Evolutionary conservation across 192 early-diverging fungal species (phyloP), one percentile per base, ranked within the genome.

Genomic region (Umbelopsis sp.): DNA sequence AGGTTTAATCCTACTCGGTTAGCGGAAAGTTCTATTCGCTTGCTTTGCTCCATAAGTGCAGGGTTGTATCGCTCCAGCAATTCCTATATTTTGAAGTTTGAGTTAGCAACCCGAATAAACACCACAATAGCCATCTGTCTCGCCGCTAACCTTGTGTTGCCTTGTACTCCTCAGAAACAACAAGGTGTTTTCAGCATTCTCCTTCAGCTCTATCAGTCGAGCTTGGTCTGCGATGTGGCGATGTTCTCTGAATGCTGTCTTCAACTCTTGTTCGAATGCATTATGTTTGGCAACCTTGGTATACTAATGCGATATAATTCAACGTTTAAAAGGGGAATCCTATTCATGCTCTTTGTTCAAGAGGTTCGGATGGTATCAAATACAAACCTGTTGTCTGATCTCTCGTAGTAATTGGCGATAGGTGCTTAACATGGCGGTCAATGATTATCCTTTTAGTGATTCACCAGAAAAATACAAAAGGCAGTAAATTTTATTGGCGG

Each of bases 41-140:
- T 78, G 71, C 72, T 78, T 69, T 78, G 76, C 46, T 78, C 76
- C 68, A 78, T 47, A 13, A 78, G 46, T 66, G 72, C 49, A 41
- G 68, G 64, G 22, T 68, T 66, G 45, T 78, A 78, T 33, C 61
- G 41, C 11, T 64, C 76, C 15, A 71, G 58, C 5, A 78, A 68
- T 49, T 70, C 71, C 76, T 78, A 55, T 22, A 10, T 16, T 21
- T 2, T 48, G 12, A 3, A 66, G 16, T 64, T n/a, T 2, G 18
- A 16, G 27, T 16, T 35, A 35, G 1, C 12, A 35, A 30, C 1
- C 35, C 25, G 12, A 5, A 2, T 35, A 12, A 3, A 33, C 12
- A 18, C 16, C 0, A n/a, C 33, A 27, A 15, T 10, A 30, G 13
- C 16, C 16, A 18, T 61, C 21, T 44, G 7, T 20, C 1, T 66